Base-by-base conservation (phyloP, 495 filamentous ascomycete species). In the Hypoxylon subgilvum region DNA sequence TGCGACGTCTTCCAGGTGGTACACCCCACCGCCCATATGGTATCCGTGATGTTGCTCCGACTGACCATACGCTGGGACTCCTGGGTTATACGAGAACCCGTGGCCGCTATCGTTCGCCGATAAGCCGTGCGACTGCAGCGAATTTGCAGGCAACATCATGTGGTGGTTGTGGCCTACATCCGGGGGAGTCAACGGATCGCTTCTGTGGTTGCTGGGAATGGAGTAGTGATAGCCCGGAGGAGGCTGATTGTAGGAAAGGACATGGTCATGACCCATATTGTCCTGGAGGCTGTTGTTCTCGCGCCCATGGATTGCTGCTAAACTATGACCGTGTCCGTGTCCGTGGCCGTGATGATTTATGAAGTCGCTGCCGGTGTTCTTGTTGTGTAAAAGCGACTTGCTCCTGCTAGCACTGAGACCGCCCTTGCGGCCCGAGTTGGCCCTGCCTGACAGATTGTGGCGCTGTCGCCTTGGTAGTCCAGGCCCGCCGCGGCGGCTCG, bases 351-450 rank as follows among this genome's bases (percentile, higher is more conserved):
- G 21, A 17, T 21, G 51, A 18, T 17, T 52, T 12, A n/a, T n/a
- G 40, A 19, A 12, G 27, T 27, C 7, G 56, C 56, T n/a, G n/a
- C n/a, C n/a, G n/a, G n/a, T n/a, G n/a, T n/a, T n/a, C n/a, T n/a
- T n/a, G n/a, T n/a, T n/a, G n/a, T n/a, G n/a, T n/a, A n/a, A n/a
- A n/a, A n/a, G n/a, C n/a, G 57, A 36, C 17, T 50, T 69, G 0
- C 35, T 53, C 17, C 46, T 64, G 38, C 38, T 54, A 2, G 60
- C 43, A 9, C 17, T 19, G 3, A 57, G 16, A n/a, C 63, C 58
- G 6, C 66, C 58, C 46, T 44, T 57, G 7, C 66, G 62, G 2
- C 53, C 53, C 0, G 66, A 63, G 10, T 42, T 40, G 16, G 55
- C 57, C 16, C 62, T 54, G 6, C 32, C 49, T 13, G 50, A 61